Evolutionary conservation across 352 stramenopile species (phyloP).

Genomic region (Pythium aristosporum): DNA sequence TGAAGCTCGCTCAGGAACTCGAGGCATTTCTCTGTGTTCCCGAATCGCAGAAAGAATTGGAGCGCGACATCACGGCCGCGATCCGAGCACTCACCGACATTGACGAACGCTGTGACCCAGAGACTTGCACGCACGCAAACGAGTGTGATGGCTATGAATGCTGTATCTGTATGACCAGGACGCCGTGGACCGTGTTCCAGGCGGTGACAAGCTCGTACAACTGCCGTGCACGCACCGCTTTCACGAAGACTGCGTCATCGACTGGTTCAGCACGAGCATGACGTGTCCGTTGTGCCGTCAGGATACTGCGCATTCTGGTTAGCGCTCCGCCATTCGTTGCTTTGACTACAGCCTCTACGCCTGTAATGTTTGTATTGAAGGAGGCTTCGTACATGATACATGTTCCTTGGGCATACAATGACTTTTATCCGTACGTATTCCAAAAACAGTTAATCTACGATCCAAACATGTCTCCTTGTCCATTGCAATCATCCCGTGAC

Average conservation of each 20-base stretch:
- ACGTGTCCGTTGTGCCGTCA: constrained; percentile 68
- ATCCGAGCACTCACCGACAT: constrained; percentile 59
- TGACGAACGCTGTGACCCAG: constrained; percentile 19
- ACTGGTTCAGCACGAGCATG: constrained; percentile 72
- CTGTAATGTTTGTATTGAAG: no score
- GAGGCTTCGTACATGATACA: no score
- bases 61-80: constrained; percentile 42
- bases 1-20: constrained; percentile 35
- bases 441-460: no score
- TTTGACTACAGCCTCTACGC: neutral
- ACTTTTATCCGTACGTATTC: no score
- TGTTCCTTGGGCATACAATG: no score
- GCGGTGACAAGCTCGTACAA: constrained; percentile 49
- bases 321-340: neutral
- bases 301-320: neutral
- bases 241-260: constrained; percentile 76
- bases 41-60: constrained; percentile 48
- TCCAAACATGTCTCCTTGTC: no score
- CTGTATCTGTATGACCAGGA: constrained; percentile 50
- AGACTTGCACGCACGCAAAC: constrained; percentile 18
- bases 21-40: constrained; percentile 57
- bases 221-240: constrained; percentile 70
- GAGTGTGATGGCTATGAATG: constrained; percentile 28
- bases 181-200: constrained; percentile 27
- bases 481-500: no score